Percentiles rank a stretch among this genome's conserved stretches.
Evolutionary conservation across 1,284 basidiomycete species (phyloP).

Genomic region (Earliella scabrosa): DNA sequence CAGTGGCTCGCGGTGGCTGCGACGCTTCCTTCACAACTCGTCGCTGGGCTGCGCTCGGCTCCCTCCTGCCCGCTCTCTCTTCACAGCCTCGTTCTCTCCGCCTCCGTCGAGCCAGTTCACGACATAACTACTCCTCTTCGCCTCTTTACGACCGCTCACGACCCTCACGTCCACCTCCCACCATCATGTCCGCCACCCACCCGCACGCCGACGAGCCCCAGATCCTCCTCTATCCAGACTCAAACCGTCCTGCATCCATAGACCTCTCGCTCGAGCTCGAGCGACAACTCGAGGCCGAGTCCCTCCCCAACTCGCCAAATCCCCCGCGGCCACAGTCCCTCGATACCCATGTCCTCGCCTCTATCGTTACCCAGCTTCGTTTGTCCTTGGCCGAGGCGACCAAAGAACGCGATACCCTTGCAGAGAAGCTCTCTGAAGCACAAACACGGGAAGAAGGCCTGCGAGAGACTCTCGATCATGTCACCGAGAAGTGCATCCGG

Average conservation of each 20-base stretch:
- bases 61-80: background rate
- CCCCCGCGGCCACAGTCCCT: slow-evolving; percentile 55
- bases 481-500: slow-evolving; percentile 65
- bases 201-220: slow-evolving; percentile 15
- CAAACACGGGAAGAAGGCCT: slow-evolving; percentile 59
- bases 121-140: slow-evolving; percentile 1
- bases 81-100: slow-evolving; percentile 2
- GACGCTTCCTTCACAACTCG: too few species aligned
- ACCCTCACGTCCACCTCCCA: slow-evolving; percentile 8
- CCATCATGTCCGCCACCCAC: slow-evolving; percentile 27
- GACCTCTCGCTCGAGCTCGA: slow-evolving; percentile 80
- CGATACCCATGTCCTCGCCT: slow-evolving; percentile 75
- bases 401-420: slow-evolving; percentile 69
- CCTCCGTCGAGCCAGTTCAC: background rate
- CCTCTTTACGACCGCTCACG: slow-evolving; percentile 18
- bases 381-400: slow-evolving; percentile 62
- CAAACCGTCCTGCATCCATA: slow-evolving; percentile 61
- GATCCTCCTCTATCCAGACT: slow-evolving; percentile 12
- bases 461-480: slow-evolving; percentile 60
- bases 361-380: slow-evolving; percentile 71
- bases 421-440: slow-evolving; percentile 51
- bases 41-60: background rate
- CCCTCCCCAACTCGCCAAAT: slow-evolving; percentile 41
- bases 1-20: too few species aligned
- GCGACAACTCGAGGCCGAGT: slow-evolving; percentile 70